Percentiles rank a stretch among this genome's conserved stretches.
These are phyloP conservation scores for Syzygium jambos DNA, from an alignment of 345 rosid species.

Conservation along the genomic window DNA sequence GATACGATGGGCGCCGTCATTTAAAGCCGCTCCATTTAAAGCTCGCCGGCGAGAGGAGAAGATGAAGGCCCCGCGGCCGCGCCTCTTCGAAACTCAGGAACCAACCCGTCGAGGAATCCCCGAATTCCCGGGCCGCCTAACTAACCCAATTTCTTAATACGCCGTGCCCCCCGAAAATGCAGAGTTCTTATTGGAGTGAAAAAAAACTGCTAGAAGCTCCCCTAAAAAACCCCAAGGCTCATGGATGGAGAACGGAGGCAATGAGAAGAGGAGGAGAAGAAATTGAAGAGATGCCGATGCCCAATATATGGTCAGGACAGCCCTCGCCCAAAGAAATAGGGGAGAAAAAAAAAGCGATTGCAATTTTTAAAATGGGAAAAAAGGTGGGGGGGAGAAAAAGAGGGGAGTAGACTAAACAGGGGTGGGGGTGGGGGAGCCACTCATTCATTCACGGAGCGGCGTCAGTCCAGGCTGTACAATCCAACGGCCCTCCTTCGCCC, in stretches of 20 bases:
- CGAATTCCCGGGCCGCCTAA: too few relatives aligned
- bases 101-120: rapidly evolving
- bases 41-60: not conserved
- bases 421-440: not conserved
- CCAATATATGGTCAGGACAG: not conserved
- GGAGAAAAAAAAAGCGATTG: not conserved
- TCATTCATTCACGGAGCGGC: not conserved
- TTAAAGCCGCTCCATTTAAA: not conserved
- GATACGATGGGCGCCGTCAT: not conserved
- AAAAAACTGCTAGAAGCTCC: not conserved
- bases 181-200: not conserved
- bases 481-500: not conserved
- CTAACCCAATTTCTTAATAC: too few relatives aligned
- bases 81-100: not conserved
- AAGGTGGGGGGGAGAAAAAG: not conserved
- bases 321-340: not conserved
- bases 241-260: not conserved
- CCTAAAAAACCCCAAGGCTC: not conserved
- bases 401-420: too few relatives aligned
- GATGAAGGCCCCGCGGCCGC: too few relatives aligned
- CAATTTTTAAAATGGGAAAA: not conserved
- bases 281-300: not conserved
- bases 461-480: not conserved
- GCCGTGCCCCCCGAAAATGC: not conserved
- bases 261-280: too few relatives aligned